Base-by-base conservation (phyloP, 2,329 filamentous ascomycete genomes). In the Ophiostoma montium region DNA sequence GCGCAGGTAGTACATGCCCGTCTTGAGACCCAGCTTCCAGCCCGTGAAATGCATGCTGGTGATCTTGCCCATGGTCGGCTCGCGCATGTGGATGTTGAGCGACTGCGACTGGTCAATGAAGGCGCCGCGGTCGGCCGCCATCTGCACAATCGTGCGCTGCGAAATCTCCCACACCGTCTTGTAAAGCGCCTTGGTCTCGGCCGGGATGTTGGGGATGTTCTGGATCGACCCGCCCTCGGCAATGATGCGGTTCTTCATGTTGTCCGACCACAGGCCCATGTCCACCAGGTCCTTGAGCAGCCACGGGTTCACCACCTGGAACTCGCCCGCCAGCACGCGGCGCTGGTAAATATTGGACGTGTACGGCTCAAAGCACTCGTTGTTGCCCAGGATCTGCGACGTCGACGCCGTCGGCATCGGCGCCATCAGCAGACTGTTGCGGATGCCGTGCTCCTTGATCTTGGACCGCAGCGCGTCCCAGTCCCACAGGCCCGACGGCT, bases 201-300 rank as follows among this genome's bases (percentile, higher is more conserved):
- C 79, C 13, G 92, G 90, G 55, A 98, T 95, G 69, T 94, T 96
- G 63, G 90, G 86, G 55, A 98, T 90, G 67, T 92, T 90, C 68
- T 96, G 92, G 50, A 98, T 84, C 18, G 90, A 96, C 57, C 92
- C 92, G 57, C 86, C 86, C 54, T 95, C 90, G 51, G 92, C 84
- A 61, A 98, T 98, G 75, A 98, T 98, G 60, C 92, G 88, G 75
- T 98, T 98, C 82, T 98, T 98, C 92, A 98, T 98, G 71, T 88
- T 87, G 69, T 98, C 90, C 44, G 90, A 95, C 92, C 92, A 98
- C 41, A 98, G 76, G 53, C 92, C 92, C 72, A 95, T 86, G 63
- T 98, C 92, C 58, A 98, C 92, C 30, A 98, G 80, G 61, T 98
- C 92, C 75, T 95, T 95, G 53, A 98, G 80, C 55, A 98, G 71